Conservation (phyloP, 768 basidiomycete species). For the Boletus rex-veris region DNA sequence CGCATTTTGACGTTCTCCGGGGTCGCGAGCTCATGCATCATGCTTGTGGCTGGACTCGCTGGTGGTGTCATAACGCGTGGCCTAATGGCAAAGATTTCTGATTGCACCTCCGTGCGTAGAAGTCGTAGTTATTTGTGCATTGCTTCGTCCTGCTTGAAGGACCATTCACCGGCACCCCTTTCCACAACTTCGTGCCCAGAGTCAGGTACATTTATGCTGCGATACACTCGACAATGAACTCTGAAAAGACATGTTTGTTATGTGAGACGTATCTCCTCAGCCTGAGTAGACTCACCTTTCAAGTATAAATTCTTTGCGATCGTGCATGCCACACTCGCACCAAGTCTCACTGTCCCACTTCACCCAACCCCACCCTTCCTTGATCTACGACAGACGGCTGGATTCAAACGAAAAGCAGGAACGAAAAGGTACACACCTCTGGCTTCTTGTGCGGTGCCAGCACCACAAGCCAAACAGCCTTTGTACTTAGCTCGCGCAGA, state of each 20-base stretch:
- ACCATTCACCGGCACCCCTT: not conserved
- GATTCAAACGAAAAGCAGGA: not conserved
- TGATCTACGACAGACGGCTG: conserved; percentile 41
- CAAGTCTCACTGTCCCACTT: conserved; percentile 57
- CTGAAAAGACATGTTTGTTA: conserved; percentile 5
- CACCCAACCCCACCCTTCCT: conserved; percentile 63
- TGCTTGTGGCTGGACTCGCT: too few species aligned
- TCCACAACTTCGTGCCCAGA: not conserved
- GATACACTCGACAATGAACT: conserved; percentile 32
- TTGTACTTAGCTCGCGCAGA: conserved; percentile 60
- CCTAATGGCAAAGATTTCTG: too few species aligned
- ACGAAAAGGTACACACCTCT: conserved; percentile 43
- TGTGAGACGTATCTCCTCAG: not conserved
- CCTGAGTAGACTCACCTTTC: conserved; percentile 44
- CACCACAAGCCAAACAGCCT: conserved; percentile 62
- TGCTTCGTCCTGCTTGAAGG: too few species aligned
- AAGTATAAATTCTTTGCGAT: conserved; percentile 41
- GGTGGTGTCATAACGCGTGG: too few species aligned
- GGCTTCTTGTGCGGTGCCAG: conserved; percentile 77
- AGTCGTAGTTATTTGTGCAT: too few species aligned
- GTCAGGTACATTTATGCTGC: conserved; percentile 15
- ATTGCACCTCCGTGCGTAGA: too few species aligned
- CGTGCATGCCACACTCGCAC: conserved; percentile 39
- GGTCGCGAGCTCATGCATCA: too few species aligned
- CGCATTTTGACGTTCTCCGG: too few species aligned